These are phyloP conservation scores for Calonectria ilicicola DNA, from an alignment of 2,329 filamentous ascomycete genomes.

Conservation along the genomic window DNA sequence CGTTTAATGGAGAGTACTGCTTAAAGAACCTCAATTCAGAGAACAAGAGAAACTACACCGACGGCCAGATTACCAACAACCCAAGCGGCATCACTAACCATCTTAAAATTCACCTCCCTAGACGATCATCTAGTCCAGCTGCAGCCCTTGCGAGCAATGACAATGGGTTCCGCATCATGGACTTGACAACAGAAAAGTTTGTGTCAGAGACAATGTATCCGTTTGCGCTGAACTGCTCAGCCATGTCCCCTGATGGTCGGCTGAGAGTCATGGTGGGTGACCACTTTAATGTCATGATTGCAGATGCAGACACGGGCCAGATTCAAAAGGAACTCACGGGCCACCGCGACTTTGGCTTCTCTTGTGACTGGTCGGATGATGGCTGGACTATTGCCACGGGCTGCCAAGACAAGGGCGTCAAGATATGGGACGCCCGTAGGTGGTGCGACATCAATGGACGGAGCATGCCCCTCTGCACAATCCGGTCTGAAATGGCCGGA, in stretches of 20 bases:
- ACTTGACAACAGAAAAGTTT: conserved; percentile 70
- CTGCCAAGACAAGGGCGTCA: conserved; percentile 79
- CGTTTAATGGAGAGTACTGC: conserved; percentile 68
- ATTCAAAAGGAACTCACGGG: conserved; percentile 69
- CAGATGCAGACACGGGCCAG: conserved; percentile 74
- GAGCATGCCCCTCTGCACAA: conserved; percentile 61
- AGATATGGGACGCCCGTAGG: conserved; percentile 81
- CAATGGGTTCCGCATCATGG: conserved; percentile 67
- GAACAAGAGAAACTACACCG: conserved; percentile 48
- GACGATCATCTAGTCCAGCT: conserved; percentile 63
- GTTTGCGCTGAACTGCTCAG: conserved; percentile 78
- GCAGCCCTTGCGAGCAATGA: conserved; percentile 76
- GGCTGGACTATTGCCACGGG: conserved; percentile 82
- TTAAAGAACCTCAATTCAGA: conserved; percentile 59
- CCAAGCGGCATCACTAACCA: conserved; percentile 74
- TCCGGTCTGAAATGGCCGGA: conserved; percentile 76
- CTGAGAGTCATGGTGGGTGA: conserved; percentile 82
- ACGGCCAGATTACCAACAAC: conserved; percentile 62
- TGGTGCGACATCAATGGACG: conserved; percentile 68
- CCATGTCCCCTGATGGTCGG: conserved; percentile 77
- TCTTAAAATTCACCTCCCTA: conserved; percentile 66
- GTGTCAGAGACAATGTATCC: conserved; percentile 65
- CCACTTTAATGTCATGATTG: conserved; percentile 72
- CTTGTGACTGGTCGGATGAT: conserved; percentile 84
- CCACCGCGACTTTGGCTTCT: conserved; percentile 79